Evolutionary conservation across 179 eudicot genomes (phyloP), one percentile per base, ranked within the genome.

Genomic region (Nepenthes alata): DNA sequence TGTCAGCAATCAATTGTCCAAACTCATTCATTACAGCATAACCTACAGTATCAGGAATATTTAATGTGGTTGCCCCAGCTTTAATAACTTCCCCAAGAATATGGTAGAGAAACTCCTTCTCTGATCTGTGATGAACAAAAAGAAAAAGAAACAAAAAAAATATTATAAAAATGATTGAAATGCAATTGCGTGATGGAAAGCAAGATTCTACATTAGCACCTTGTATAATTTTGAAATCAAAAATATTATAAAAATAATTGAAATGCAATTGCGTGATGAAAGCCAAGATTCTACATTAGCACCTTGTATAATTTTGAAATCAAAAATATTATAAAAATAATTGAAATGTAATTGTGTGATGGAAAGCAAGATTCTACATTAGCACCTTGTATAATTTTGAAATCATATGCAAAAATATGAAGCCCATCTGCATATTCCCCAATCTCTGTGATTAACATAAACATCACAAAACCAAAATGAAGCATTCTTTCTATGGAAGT

Each of bases 21-120:
- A 84, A 91, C 70, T 91, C 97, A 53, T 47, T 39, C 35, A 89
- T 95, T 55, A 88, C 60, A 5, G 65, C 80, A 67, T 81, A 82
- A 52, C 97, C 97, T 41, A 91, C 96, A 37, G 97, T 88, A 74
- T 91, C 97, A 60, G 96, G 91, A 48, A 88, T 88, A 57, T 91
- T 91, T 53, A 91, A 69, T 53, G 96, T 91, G 25, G 97, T 88
- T 55, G 96, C 97, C 25, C 97, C 97, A 44, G 97, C 91, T 70
- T 83, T 88, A 45, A 91, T 88, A 64, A 84, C 96, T 68, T 88
- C 98, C 47, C 86, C 98, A 45, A 91, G 75, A 67, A 91, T 88
- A 55, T 73, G 78, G 73, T 82, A 91, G 53, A 91, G 84, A 73
- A 88, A 91, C 67, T 86, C 87, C 74, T 85, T 79, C 37, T 91